phyloP scores from a whole-genome alignment of 2,329 filamentous ascomycete species.

The Fusarium coffeatum region DNA sequence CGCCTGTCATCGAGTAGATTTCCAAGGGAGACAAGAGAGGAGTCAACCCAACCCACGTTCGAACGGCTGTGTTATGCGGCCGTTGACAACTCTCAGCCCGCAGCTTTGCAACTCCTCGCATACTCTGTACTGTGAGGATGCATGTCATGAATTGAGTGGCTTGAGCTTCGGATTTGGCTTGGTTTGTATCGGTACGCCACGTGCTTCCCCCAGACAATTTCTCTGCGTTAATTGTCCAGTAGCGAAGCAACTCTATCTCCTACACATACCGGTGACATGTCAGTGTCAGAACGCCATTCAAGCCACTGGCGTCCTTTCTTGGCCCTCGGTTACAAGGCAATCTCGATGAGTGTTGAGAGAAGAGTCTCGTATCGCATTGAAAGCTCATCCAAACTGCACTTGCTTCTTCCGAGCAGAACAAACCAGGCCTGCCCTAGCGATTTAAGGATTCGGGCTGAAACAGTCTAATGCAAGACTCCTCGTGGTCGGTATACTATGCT shows the following conservation, averaged over 20 bases:
- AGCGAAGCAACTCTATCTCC: neutral
- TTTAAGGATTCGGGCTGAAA: constrained; percentile 17
- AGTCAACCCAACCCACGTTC: neutral
- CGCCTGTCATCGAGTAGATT: constrained; percentile 9
- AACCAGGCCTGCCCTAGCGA: neutral
- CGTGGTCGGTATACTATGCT: neutral
- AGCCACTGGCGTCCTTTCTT: neutral
- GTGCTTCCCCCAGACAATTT: neutral
- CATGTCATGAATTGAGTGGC: neutral
- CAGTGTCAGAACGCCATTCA: neutral
- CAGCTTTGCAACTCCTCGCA: neutral
- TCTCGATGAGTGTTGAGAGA: neutral
- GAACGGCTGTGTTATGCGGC: constrained; percentile 9
- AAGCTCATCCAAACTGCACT: neutral
- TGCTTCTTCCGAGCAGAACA: constrained; percentile 1
- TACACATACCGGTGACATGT: neutral
- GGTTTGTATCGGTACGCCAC: neutral
- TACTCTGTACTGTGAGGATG: neutral
- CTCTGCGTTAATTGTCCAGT: neutral
- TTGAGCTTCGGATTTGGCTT: neutral
- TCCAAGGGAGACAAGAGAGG: neutral
- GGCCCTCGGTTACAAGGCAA: neutral
- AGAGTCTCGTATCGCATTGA: neutral
- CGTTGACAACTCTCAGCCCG: constrained; percentile 10
- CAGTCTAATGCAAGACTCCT: neutral